Base-by-base conservation (phyloP, 2,329 filamentous ascomycete genomes). In the Neonectria neomacrospora region DNA sequence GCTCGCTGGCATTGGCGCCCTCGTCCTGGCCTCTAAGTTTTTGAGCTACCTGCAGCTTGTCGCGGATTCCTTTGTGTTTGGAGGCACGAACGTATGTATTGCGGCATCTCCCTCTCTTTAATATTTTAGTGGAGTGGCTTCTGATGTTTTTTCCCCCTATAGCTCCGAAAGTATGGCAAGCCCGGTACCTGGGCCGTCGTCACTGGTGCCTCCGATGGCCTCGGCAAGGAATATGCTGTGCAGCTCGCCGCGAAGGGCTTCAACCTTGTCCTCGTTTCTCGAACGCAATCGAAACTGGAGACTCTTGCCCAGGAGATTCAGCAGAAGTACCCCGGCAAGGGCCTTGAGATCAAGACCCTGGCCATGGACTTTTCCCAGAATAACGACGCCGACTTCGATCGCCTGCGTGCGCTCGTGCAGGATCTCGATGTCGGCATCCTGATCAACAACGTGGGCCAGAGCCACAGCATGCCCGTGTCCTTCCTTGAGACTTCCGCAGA, bases 361-460 rank as follows among this genome's bases (percentile, higher is more conserved):
- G 89, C 94, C 28, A 97, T 99, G 92, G 96, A 99, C 82, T 99
- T 96, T 78, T 85, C 93, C 8, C 82, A 88, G 75, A 91, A 97
- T 78, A 83, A 90, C 69, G 90, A 96, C 67, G 82, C 84, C 58
- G 94, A 98, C 80, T 98, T 96, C 82, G 86, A 88, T 59, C 85
- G 86, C 50, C 84, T 99, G 52, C 86, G 88, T 69, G 82, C 87
- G 67, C 79, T 93, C 23, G 81, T 97, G 54, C 80, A 88, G 20
- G 90, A 86, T 8, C 86, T 97, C 41, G 94, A 97, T 69, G 82
- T 99, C 26, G 90, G 90, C 47, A 91, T 99, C 65, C 82, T 99
- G 67, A 86, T 99, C 84, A 99, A 99, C 86, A 99, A 99, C 74
- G 96, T 99, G 58, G 96, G 96, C 68, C 90, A 94, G 78, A 96